These are phyloP conservation scores for Fusarium phyllophilum DNA, from an alignment of 2,329 filamentous ascomycete species.

Conservation along the genomic window DNA sequence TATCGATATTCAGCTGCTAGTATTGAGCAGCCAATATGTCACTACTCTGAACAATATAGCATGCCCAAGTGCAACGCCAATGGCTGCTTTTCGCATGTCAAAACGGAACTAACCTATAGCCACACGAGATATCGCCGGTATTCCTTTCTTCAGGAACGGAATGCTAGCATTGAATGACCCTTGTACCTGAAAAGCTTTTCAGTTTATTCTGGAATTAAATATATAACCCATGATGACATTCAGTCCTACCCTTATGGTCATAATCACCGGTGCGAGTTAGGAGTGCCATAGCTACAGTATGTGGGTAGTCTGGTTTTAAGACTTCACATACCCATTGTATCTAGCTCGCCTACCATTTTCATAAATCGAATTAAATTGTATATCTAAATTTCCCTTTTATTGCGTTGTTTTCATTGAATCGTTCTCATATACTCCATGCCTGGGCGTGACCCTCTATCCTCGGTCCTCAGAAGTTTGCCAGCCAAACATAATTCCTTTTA, in stretches of 20 bases:
- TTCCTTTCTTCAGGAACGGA: neutral
- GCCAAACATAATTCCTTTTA: neutral
- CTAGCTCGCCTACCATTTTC: too few relatives aligned
- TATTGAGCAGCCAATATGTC: neutral
- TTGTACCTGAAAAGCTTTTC: too few relatives aligned
- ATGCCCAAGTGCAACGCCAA: neutral
- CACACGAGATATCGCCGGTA: neutral
- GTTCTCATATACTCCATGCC: neutral
- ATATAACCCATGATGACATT: neutral
- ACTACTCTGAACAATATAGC: neutral
- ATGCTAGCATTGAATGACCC: neutral
- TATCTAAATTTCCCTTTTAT: neutral
- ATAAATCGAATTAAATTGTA: neutral
- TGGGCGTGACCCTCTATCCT: neutral
- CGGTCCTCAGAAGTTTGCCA: neutral
- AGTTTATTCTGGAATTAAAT: neutral
- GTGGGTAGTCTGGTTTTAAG: too few relatives aligned
- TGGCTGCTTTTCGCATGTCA: neutral
- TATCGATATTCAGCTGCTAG: too few relatives aligned
- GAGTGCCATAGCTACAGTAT: too few relatives aligned
- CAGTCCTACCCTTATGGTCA: too few relatives aligned
- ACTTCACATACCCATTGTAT: neutral
- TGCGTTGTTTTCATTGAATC: constrained; percentile 12
- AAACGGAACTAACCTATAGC: neutral
- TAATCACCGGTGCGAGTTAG: neutral